A percentile compares a stretch with the other conserved stretches of the same genome.
Evolutionary conservation across 331 rosid species (phyloP).

Genomic region (Malus hybrid): DNA sequence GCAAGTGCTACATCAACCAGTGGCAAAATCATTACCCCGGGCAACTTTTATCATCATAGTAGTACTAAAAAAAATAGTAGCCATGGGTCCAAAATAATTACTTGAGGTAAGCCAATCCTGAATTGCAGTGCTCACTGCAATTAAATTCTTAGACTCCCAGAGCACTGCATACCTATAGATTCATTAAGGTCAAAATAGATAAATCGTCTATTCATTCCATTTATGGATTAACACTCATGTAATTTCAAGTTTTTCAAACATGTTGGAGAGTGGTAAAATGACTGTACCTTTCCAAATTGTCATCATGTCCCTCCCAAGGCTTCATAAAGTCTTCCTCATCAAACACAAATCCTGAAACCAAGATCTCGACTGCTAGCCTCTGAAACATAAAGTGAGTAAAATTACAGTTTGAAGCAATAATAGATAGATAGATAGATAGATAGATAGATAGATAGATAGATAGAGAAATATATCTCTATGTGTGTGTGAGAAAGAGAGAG

Average conservation of each 20-base stretch:
- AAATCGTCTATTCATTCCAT: constrained; percentile 12
- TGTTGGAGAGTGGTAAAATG: background rate
- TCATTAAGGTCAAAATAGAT: constrained; percentile 21
- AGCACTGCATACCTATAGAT: constrained; percentile 62
- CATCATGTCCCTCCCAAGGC: constrained; percentile 74
- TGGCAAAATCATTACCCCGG: constrained; percentile 16
- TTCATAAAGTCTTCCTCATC: constrained; percentile 60
- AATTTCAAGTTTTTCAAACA: background rate
- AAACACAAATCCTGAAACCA: constrained; percentile 77
- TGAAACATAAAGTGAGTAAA: constrained; percentile 15
- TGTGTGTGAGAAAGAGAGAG: background rate
- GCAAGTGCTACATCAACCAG: constrained; percentile 32
- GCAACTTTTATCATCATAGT: constrained; percentile 3
- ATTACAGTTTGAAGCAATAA: background rate
- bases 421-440: background rate
- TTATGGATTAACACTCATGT: background rate
- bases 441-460: background rate
- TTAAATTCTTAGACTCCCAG: constrained; percentile 80
- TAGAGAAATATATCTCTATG: background rate
- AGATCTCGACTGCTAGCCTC: constrained; percentile 79
- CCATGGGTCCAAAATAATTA: constrained; percentile 23
- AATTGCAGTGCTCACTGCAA: constrained; percentile 83
- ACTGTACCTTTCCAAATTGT: constrained; percentile 65
- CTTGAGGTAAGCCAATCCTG: constrained; percentile 90
- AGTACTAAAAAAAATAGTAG: constrained; percentile 9